Conservation (phyloP, 148 eudicot species). For the Beta vulgaris region DNA sequence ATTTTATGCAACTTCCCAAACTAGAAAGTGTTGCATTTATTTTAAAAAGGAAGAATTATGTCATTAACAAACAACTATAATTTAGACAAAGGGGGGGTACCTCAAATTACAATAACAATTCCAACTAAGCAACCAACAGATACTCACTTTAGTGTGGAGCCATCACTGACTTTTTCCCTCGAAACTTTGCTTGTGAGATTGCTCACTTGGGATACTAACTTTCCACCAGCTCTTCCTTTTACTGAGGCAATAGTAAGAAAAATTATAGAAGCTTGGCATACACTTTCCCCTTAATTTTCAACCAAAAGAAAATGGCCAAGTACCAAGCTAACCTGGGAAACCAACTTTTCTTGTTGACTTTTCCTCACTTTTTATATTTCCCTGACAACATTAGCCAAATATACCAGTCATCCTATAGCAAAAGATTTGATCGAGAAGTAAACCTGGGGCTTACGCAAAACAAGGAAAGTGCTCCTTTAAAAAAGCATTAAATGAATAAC, state of each 20-base stretch:
- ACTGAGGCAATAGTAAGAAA: conserved; percentile 36
- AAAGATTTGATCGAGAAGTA: conserved; percentile 3
- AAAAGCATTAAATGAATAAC: conserved; percentile 5
- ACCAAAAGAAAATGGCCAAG: not conserved
- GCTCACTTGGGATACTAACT: conserved; percentile 42
- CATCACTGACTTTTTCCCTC: conserved; percentile 54
- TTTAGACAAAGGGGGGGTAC: not conserved
- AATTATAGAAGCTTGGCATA: not conserved
- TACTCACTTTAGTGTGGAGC: conserved; percentile 46
- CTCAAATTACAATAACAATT: not conserved
- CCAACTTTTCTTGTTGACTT: conserved; percentile 38
- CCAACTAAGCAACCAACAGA: not conserved
- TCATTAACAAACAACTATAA: not conserved
- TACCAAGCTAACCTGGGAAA: conserved; percentile 55
- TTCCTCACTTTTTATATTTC: conserved; percentile 32
- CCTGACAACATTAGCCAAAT: conserved; percentile 39
- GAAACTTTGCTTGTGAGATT: conserved; percentile 40
- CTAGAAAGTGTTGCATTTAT: too few species aligned
- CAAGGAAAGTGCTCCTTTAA: not conserved
- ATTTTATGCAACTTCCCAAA: too few species aligned
- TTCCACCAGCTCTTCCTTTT: conserved; percentile 47
- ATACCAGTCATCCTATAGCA: not conserved
- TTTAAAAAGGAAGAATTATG: too few species aligned
- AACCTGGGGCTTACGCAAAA: not conserved
- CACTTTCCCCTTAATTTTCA: not conserved